Evolutionary conservation across 2,329 filamentous ascomycete species (phyloP).

Genomic region (Cladorrhinum sp.): DNA sequence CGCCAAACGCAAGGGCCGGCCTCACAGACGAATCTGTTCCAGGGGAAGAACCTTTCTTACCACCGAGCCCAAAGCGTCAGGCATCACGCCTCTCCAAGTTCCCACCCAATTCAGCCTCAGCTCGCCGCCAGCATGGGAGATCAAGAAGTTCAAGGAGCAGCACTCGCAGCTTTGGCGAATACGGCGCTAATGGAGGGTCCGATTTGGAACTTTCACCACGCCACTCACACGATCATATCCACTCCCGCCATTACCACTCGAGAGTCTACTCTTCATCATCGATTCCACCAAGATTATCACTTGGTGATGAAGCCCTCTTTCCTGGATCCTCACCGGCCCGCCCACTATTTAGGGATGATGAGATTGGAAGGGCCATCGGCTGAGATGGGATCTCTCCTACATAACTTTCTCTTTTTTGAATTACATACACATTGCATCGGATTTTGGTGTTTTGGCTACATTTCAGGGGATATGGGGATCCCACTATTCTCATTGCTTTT

Average conservation of each 20-base stretch:
- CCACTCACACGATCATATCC: conserved; percentile 32
- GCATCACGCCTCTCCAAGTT: conserved; percentile 53
- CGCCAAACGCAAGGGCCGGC: conserved; percentile 60
- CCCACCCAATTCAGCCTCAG: conserved; percentile 35
- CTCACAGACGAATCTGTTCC: conserved; percentile 60
- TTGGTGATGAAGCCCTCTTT: conserved; percentile 45
- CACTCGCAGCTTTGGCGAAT: conserved; percentile 40
- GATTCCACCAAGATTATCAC: conserved; percentile 42
- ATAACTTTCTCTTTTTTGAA: conserved; percentile 3
- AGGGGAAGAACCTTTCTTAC: conserved; percentile 55
- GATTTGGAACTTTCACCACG: conserved; percentile 37
- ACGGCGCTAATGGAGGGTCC: conserved; percentile 24
- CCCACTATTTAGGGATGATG: conserved; percentile 43
- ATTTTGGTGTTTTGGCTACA: not conserved
- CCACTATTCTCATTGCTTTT: not conserved
- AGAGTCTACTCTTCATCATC: conserved; percentile 45
- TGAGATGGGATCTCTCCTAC: conserved; percentile 28
- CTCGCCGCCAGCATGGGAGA: conserved; percentile 39
- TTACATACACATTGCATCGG: not conserved
- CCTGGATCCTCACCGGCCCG: conserved; percentile 47
- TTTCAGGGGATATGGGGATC: conserved; percentile 1
- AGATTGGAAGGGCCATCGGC: conserved; percentile 55
- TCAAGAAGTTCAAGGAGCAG: conserved; percentile 48
- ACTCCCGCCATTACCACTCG: conserved; percentile 29
- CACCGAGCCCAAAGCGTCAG: conserved; percentile 51